These are phyloP conservation scores for Pneumocystis oryctolagi DNA, from an alignment of 1,139 yeast species.

Conservation along the genomic window DNA sequence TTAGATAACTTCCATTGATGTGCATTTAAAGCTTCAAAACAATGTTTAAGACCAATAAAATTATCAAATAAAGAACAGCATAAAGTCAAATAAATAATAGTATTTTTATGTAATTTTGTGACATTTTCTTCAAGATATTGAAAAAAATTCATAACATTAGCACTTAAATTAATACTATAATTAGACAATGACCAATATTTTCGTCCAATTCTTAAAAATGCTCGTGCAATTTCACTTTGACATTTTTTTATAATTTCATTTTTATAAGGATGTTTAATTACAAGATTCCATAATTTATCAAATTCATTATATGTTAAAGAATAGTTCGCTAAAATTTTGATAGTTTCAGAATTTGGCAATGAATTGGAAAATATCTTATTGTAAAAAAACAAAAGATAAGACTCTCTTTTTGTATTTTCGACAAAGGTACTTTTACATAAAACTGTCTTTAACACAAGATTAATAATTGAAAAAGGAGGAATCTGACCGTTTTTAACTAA, in stretches of 20 bases:
- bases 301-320: not conserved
- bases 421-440: not conserved
- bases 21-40: not conserved
- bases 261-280: not conserved
- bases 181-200: not conserved
- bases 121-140: not conserved
- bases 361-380: not conserved
- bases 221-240: not conserved
- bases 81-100: not conserved
- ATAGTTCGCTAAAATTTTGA: not conserved
- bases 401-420: not conserved
- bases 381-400: not conserved
- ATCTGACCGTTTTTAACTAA: not conserved
- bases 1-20: not conserved
- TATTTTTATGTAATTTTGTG: not conserved
- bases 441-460: not conserved
- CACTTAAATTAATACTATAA: not conserved
- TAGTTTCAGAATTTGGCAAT: not conserved
- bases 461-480: not conserved
- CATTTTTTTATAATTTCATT: not conserved
- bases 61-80: not conserved
- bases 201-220: not conserved
- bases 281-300: not conserved
- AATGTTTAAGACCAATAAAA: not conserved
- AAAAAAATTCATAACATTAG: not conserved